Evolutionary conservation across 371 early-diverging fungal species (phyloP).

Genomic region (Encephalitozoon cuniculi): DNA sequence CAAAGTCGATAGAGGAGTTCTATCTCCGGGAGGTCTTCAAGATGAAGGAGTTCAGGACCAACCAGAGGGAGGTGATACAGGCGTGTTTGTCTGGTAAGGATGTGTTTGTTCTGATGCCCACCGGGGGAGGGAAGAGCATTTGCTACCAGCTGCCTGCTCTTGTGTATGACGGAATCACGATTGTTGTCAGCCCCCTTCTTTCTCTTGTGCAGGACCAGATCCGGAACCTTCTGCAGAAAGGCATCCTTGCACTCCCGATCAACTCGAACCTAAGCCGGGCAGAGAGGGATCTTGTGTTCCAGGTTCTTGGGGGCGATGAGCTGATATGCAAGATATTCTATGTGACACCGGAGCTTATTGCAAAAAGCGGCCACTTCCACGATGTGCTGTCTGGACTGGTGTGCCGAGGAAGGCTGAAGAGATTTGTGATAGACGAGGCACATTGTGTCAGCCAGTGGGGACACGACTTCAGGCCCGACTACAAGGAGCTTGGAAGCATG

Average conservation of each 20-base stretch:
- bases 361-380: constrained; percentile 66
- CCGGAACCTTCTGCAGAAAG: constrained; percentile 67
- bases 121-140: constrained; percentile 94
- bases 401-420: constrained; percentile 27
- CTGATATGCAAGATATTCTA: constrained; percentile 68
- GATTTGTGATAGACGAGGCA: constrained; percentile 94
- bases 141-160: constrained; percentile 92
- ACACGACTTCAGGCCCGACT: constrained; percentile 72
- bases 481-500: constrained; percentile 50
- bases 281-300: constrained; percentile 64
- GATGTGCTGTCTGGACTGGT: constrained; percentile 62
- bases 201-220: constrained; percentile 96
- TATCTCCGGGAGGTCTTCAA: constrained; percentile 63
- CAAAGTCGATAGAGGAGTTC: neutral
- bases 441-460: constrained; percentile 95
- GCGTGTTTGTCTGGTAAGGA: constrained; percentile 75
- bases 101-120: constrained; percentile 97
- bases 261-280: constrained; percentile 54
- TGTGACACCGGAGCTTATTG: constrained; percentile 85
- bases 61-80: constrained; percentile 85
- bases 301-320: constrained; percentile 59
- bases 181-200: constrained; percentile 88
- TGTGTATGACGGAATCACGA: constrained; percentile 69
- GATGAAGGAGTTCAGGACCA: constrained; percentile 71
- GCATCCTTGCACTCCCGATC: constrained; percentile 70